phyloP scores from a whole-genome alignment of 139 green algal genomes.

The Chlamydomonas sp. region DNA sequence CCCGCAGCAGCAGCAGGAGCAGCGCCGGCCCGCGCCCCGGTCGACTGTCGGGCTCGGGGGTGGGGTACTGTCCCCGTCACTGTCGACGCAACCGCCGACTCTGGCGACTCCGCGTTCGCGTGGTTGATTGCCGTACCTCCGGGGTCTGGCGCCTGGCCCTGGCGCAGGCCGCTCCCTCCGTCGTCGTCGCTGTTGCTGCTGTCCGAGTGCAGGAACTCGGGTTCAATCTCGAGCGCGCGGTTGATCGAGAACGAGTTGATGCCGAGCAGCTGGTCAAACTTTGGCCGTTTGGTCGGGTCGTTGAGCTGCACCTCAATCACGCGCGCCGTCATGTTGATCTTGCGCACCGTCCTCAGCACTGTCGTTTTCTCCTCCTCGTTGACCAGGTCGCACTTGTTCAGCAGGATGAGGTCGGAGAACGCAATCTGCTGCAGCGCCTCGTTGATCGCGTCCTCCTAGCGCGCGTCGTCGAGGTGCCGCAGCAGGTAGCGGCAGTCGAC shows the following conservation, averaged over 20 bases:
- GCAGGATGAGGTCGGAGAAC: constrained; percentile 78
- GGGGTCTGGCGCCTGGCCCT: too few species aligned
- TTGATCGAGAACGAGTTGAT: constrained; percentile 68
- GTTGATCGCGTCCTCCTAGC: constrained; percentile 42
- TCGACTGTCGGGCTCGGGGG: too few species aligned
- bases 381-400: constrained; percentile 83
- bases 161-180: too few species aligned
- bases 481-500: too few species aligned
- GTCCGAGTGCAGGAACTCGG: neutral
- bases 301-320: constrained; percentile 64
- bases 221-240: constrained; percentile 32
- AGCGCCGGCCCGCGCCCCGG: too few species aligned
- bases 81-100: too few species aligned
- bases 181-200: too few species aligned
- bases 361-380: constrained; percentile 32
- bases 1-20: too few species aligned
- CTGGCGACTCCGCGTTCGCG: too few species aligned
- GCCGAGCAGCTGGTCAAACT: constrained; percentile 44
- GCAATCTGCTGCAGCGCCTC: constrained; percentile 73
- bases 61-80: too few species aligned
- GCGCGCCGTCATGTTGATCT: constrained; percentile 64
- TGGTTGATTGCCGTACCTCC: too few species aligned
- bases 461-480: constrained; percentile 49
- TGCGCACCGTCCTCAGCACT: constrained; percentile 28
- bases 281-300: constrained; percentile 14